phyloP scores from a whole-genome alignment of 179 eudicot species.

The Silene vulgaris region DNA sequence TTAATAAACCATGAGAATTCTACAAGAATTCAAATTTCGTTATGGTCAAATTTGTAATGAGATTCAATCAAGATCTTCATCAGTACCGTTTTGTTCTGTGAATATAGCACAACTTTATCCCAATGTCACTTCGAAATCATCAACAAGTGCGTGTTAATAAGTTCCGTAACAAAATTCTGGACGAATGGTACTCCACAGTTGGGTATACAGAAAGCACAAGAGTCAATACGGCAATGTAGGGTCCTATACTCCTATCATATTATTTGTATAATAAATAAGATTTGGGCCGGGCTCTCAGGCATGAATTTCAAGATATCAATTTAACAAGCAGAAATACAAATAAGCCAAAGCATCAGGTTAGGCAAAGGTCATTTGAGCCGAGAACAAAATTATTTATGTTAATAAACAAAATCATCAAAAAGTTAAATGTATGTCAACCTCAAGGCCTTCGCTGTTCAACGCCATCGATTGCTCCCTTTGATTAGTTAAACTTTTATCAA shows the following conservation, averaged over 20 bases:
- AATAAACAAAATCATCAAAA: constrained; percentile 20
- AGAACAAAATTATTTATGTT: background rate
- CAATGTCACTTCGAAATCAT: background rate
- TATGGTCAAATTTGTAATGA: background rate
- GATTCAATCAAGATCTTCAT: background rate
- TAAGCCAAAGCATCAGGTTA: background rate
- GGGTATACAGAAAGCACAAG: background rate
- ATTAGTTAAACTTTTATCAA: constrained; percentile 51
- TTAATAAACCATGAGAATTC: background rate
- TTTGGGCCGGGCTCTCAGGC: background rate
- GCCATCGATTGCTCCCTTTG: constrained; percentile 91
- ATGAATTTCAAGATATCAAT: background rate
- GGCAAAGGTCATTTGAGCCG: background rate
- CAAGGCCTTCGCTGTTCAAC: constrained; percentile 95
- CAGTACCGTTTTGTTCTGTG: background rate
- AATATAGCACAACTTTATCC: background rate
- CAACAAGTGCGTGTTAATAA: background rate
- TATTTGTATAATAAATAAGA: too few species aligned
- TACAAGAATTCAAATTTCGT: background rate
- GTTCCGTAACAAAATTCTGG: background rate
- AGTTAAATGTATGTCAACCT: constrained; percentile 41
- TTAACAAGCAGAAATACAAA: background rate
- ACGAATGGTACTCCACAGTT: background rate
- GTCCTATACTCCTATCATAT: background rate
- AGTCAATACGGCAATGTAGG: background rate